These are phyloP conservation scores for Hanseniaspora pseudoguilliermondii DNA, from an alignment of 805 yeast species.

Conservation along the genomic window DNA sequence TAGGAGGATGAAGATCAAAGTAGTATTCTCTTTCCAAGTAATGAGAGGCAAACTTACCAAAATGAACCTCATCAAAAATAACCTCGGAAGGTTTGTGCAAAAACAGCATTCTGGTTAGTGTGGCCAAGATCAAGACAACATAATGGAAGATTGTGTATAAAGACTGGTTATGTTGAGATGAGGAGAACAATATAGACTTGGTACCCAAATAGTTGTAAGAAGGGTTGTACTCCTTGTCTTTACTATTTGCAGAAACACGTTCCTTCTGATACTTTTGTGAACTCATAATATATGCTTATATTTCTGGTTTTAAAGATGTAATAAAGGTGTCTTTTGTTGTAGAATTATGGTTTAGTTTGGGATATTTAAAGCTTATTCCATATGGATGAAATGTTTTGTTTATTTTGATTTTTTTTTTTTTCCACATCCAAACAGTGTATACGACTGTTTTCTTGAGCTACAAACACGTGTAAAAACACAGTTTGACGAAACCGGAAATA, in stretches of 20 bases:
- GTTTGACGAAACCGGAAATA: no score
- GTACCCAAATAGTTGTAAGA: slow-evolving; percentile 18
- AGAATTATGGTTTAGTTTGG: neutral
- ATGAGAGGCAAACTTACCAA: slow-evolving; percentile 74
- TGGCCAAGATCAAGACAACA: slow-evolving; percentile 52
- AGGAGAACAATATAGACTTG: slow-evolving; percentile 21
- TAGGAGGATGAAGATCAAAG: slow-evolving; percentile 96
- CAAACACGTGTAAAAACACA: neutral
- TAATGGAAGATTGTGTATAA: slow-evolving; percentile 39
- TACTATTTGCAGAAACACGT: neutral
- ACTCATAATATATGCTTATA: neutral
- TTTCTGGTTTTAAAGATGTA: neutral
- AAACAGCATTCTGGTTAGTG: slow-evolving; percentile 49
- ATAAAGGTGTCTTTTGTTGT: no score
- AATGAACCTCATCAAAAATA: slow-evolving; percentile 78
- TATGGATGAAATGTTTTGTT: neutral
- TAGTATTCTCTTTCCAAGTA: slow-evolving; percentile 83
- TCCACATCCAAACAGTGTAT: neutral
- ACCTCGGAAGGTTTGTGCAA: slow-evolving; percentile 59
- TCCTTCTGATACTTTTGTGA: neutral
- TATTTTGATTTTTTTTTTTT: neutral
- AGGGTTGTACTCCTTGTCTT: slow-evolving; percentile 9
- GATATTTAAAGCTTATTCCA: neutral
- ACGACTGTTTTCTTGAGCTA: neutral
- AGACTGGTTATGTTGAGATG: slow-evolving; percentile 23